Conservation (phyloP, 495 filamentous ascomycete species). For the Aspergillus cristatus region DNA sequence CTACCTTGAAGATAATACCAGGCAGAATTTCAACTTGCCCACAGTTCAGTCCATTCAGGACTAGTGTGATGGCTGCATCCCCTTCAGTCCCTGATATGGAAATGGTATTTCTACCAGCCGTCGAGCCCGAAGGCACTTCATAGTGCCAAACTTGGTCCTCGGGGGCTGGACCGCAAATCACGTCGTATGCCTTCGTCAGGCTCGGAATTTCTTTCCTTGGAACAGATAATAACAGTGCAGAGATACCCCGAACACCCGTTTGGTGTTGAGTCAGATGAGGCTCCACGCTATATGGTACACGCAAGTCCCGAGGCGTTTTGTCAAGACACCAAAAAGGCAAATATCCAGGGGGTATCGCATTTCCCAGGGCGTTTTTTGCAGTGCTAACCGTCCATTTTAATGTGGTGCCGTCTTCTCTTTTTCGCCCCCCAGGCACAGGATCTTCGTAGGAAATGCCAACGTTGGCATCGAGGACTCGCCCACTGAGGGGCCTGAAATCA, state of each 20-base stretch:
- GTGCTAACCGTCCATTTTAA: constrained; percentile 11
- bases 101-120: constrained; percentile 1
- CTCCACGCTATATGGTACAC: constrained; percentile 9
- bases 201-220: neutral
- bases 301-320: constrained; percentile 8
- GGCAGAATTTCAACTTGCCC: constrained; percentile 10
- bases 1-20: constrained; percentile 8
- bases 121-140: constrained; percentile 8
- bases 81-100: constrained; percentile 2
- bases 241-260: constrained; percentile 8
- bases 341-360: constrained; percentile 1
- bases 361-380: neutral
- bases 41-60: constrained; percentile 6
- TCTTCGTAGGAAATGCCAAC: constrained; percentile 1
- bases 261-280: constrained; percentile 8
- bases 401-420: constrained; percentile 7
- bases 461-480: constrained; percentile 2
- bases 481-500: constrained; percentile 6
- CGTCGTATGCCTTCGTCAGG: constrained; percentile 7
- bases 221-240: constrained; percentile 5
- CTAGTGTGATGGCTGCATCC: constrained; percentile 2
- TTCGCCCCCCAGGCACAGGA: constrained; percentile 7
- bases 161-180: neutral
- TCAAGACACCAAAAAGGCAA: constrained; percentile 18
- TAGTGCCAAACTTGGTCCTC: constrained; percentile 5